These are phyloP conservation scores for Thalassiosira profunda DNA, from an alignment of 108 stramenopile species.

Conservation along the genomic window DNA sequence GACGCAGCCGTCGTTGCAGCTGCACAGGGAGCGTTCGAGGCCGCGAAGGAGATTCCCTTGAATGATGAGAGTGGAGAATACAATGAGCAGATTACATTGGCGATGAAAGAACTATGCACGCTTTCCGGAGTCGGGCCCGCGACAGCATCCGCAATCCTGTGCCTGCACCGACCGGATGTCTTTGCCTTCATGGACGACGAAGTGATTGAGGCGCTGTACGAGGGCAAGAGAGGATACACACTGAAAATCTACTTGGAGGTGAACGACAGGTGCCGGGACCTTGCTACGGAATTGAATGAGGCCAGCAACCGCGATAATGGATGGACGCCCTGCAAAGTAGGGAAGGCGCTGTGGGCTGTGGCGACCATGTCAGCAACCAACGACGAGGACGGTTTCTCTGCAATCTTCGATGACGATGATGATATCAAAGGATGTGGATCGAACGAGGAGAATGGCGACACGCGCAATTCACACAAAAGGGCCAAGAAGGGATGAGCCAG, in stretches of 20 bases:
- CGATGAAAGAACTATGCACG: slow-evolving; percentile 49
- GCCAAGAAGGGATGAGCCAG: no score
- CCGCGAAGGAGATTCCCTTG: neutral
- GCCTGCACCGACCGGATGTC: slow-evolving; percentile 51
- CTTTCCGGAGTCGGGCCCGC: slow-evolving; percentile 78
- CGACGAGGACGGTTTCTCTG: slow-evolving; percentile 13
- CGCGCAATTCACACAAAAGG: no score
- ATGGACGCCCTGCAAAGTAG: slow-evolving; percentile 70
- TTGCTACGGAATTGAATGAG: slow-evolving; percentile 45
- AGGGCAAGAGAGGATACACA: slow-evolving; percentile 69
- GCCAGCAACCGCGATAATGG: neutral
- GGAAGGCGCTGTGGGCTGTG: slow-evolving; percentile 67
- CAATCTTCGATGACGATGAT: slow-evolving; percentile 5
- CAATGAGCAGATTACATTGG: slow-evolving; percentile 10
- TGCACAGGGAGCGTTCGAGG: slow-evolving; percentile 42
- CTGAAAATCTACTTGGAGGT: slow-evolving; percentile 57
- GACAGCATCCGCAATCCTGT: slow-evolving; percentile 70
- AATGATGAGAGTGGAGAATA: neutral
- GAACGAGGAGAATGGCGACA: no score
- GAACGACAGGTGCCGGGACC: slow-evolving; percentile 44
- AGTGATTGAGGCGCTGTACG: slow-evolving; percentile 75
- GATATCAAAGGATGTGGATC: no score
- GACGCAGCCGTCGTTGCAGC: slow-evolving; percentile 28
- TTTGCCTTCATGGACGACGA: slow-evolving; percentile 91
- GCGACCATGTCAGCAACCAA: slow-evolving; percentile 51